phyloP scores from a whole-genome alignment of 2,329 filamentous ascomycete genomes.

The Fusarium zealandicum region DNA sequence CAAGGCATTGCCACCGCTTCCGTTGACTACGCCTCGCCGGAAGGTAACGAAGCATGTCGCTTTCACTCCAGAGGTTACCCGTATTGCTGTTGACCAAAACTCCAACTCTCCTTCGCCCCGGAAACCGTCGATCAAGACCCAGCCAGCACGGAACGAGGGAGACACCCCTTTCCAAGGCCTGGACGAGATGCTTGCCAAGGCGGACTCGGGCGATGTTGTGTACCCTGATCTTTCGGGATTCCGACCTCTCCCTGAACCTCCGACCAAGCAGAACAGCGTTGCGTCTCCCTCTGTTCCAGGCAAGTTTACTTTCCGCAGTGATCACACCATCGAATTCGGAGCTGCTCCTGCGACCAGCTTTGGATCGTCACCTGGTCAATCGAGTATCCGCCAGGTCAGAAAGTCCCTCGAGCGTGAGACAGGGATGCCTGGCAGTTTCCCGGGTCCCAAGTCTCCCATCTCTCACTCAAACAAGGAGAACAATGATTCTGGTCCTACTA shows the following conservation, averaged over 20 bases:
- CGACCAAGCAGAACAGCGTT: slow-evolving; percentile 36
- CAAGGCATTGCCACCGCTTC: slow-evolving; percentile 59
- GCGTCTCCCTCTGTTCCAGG: slow-evolving; percentile 56
- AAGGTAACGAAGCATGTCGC: slow-evolving; percentile 76
- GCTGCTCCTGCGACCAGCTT: slow-evolving; percentile 59
- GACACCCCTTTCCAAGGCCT: slow-evolving; percentile 43
- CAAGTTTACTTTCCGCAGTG: slow-evolving; percentile 70
- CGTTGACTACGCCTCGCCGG: slow-evolving; percentile 71
- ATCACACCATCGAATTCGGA: slow-evolving; percentile 68
- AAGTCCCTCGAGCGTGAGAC: slow-evolving; percentile 54
- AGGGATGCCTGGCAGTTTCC: slow-evolving; percentile 65
- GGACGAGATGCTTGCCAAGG: slow-evolving; percentile 39
- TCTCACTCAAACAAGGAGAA: slow-evolving; percentile 64
- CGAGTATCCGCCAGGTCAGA: slow-evolving; percentile 67
- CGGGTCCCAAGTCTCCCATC: slow-evolving; percentile 44
- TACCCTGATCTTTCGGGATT: slow-evolving; percentile 63
- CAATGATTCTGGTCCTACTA: slow-evolving; percentile 48
- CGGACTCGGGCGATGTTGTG: slow-evolving; percentile 47
- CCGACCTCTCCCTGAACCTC: slow-evolving; percentile 43
- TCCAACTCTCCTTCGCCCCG: slow-evolving; percentile 65
- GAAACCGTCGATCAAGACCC: slow-evolving; percentile 58
- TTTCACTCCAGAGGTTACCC: slow-evolving; percentile 76
- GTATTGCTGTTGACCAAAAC: slow-evolving; percentile 49
- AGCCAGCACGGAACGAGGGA: slow-evolving; percentile 40
- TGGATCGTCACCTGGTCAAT: slow-evolving; percentile 64